Percentiles rank a stretch among this genome's conserved stretches.
phyloP scores from a whole-genome alignment of 106 monocot genomes.

The Phalaenopsis equestris region DNA sequence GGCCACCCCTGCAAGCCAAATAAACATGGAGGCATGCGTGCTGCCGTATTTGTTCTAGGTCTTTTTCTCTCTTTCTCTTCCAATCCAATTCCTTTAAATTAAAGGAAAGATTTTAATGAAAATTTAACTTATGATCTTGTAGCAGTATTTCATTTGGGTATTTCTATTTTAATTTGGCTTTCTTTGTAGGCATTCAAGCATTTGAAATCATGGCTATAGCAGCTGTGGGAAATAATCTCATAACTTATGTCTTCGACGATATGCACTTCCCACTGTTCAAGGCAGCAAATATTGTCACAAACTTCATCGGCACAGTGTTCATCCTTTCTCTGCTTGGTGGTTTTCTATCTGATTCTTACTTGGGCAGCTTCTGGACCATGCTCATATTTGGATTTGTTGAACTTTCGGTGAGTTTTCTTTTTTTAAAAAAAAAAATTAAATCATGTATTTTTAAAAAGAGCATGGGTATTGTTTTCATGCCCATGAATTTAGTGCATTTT shows the following conservation, averaged over 20 bases:
- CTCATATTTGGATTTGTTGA: conserved; percentile 85
- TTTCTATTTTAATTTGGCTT: background rate
- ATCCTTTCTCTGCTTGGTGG: conserved; percentile 86
- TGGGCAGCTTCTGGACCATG: conserved; percentile 97
- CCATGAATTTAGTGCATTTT: background rate
- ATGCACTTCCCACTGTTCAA: conserved; percentile 82
- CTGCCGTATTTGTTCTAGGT: conserved; percentile 88
- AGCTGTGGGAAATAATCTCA: conserved; percentile 95
- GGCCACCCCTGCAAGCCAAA: conserved; percentile 61
- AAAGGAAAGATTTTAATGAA: background rate
- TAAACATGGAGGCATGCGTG: conserved; percentile 84
- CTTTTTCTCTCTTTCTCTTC: conserved; percentile 11
- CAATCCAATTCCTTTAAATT: background rate
- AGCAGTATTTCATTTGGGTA: background rate
- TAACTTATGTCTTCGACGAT: conserved; percentile 94
- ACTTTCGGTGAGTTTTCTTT: conserved; percentile 57
- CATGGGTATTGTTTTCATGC: no score
- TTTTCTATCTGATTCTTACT: conserved; percentile 93
- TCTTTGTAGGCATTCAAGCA: conserved; percentile 64
- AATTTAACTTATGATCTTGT: background rate
- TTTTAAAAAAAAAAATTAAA: background rate
- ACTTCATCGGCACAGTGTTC: conserved; percentile 90
- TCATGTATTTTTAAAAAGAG: no score
- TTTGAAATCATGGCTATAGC: conserved; percentile 98
- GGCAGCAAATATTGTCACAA: conserved; percentile 89